These are phyloP conservation scores for Chaetothyriales sp. DNA, from an alignment of 2,329 filamentous ascomycete genomes.

Conservation along the genomic window DNA sequence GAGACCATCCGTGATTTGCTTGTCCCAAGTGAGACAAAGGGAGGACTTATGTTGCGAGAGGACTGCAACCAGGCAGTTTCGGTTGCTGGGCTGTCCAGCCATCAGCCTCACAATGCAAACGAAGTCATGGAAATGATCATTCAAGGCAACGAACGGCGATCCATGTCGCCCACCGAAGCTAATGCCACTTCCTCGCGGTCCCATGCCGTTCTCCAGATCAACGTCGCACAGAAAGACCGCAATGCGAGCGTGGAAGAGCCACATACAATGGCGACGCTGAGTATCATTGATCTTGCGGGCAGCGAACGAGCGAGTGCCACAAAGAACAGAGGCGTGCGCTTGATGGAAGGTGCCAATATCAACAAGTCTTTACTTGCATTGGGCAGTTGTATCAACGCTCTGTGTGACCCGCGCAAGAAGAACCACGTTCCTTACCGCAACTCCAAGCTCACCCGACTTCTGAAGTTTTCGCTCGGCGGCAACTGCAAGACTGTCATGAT, in stretches of 20 bases:
- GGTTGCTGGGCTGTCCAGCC: conserved; percentile 78
- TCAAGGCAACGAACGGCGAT: conserved; percentile 82
- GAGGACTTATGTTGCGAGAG: conserved; percentile 80
- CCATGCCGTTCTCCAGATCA: conserved; percentile 94
- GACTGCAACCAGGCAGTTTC: conserved; percentile 88
- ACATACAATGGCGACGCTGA: conserved; percentile 94
- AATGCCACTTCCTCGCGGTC: conserved; percentile 96
- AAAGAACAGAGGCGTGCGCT: conserved; percentile 82
- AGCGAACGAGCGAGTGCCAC: conserved; percentile 93
- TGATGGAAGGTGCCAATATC: conserved; percentile 94
- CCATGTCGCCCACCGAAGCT: conserved; percentile 90
- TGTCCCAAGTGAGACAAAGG: conserved; percentile 69
- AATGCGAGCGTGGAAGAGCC: conserved; percentile 88
- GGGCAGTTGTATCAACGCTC: conserved; percentile 94
- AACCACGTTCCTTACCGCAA: conserved; percentile 96
- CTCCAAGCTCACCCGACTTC: conserved; percentile 84
- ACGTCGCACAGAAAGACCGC: conserved; percentile 83
- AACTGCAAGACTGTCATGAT: conserved; percentile 99
- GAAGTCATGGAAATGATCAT: conserved; percentile 99
- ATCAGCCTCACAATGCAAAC: conserved; percentile 78
- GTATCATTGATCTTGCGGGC: conserved; percentile 93
- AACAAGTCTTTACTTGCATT: conserved; percentile 94
- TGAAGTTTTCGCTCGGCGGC: conserved; percentile 93
- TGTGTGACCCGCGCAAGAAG: conserved; percentile 81
- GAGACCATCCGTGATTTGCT: conserved; percentile 94